Conservation (phyloP, 2,329 filamentous ascomycete species). For the Fusarium poae region DNA sequence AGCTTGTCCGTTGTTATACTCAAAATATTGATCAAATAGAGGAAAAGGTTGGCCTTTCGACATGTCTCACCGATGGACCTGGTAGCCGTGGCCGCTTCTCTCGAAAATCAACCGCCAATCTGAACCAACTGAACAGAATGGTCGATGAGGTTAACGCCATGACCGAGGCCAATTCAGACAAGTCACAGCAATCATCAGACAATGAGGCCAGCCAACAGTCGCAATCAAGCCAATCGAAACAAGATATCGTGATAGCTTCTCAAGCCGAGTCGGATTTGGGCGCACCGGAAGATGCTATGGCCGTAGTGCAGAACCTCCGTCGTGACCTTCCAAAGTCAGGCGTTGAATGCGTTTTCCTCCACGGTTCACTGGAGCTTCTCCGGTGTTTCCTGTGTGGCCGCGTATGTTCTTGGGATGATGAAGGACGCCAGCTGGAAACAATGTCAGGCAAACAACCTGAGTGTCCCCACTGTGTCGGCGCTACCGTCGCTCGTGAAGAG, state of each 20-base stretch:
- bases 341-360: conserved; percentile 77
- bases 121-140: conserved; percentile 55
- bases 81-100: conserved; percentile 73
- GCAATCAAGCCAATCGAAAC: conserved; percentile 31
- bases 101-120: conserved; percentile 58
- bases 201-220: conserved; percentile 39
- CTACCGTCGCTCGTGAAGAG: conserved; percentile 72
- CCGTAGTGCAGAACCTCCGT: conserved; percentile 38
- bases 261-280: conserved; percentile 41
- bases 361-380: conserved; percentile 75
- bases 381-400: conserved; percentile 73
- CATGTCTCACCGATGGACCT: conserved; percentile 70
- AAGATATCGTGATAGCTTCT: conserved; percentile 28
- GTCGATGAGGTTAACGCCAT: conserved; percentile 52
- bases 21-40: conserved; percentile 83
- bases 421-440: conserved; percentile 66
- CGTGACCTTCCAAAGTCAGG: conserved; percentile 56
- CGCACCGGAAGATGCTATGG: conserved; percentile 38
- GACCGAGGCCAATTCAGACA: conserved; percentile 43
- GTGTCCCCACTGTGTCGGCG: conserved; percentile 74
- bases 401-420: conserved; percentile 71
- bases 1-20: conserved; percentile 78
- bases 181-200: conserved; percentile 34
- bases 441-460: conserved; percentile 74
- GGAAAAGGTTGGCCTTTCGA: conserved; percentile 75